Conservation (phyloP, 1,284 basidiomycete species). For the Boletus hoseneyae region DNA sequence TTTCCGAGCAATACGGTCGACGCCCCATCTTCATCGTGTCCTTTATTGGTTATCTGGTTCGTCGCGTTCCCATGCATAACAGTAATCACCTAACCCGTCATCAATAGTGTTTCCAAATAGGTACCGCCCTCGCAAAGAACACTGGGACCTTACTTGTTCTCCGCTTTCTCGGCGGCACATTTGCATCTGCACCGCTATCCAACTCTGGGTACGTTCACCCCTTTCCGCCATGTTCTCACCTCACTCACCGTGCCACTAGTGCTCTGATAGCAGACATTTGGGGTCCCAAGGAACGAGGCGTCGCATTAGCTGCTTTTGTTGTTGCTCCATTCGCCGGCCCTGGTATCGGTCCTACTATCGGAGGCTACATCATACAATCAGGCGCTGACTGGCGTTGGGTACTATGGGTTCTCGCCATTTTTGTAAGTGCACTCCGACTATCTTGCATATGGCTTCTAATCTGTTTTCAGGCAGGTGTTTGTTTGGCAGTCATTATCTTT, state of each 20-base stretch:
- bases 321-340: conserved; percentile 80
- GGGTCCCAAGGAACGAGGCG: conserved; percentile 65
- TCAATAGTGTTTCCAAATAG: conserved; percentile 56
- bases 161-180: conserved; percentile 62
- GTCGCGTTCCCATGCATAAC: conserved; percentile 7
- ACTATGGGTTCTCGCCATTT: conserved; percentile 72
- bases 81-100: neutral
- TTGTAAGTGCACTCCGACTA: conserved; percentile 32
- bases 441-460: neutral
- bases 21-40: conserved; percentile 65
- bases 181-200: conserved; percentile 43
- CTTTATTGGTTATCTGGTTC: conserved; percentile 61
- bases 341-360: conserved; percentile 61
- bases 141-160: conserved; percentile 58
- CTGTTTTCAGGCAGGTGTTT: conserved; percentile 38
- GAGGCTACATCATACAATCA: conserved; percentile 47
- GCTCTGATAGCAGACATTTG: conserved; percentile 62
- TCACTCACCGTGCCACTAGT: conserved; percentile 25
- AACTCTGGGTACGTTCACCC: conserved; percentile 44
- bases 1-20: conserved; percentile 54
- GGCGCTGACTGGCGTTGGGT: conserved; percentile 66
- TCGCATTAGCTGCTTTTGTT: conserved; percentile 66
- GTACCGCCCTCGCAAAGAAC: conserved; percentile 57
- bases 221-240: neutral
- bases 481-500: conserved; percentile 53